A percentile compares a stretch with the other conserved stretches of the same genome.
These are phyloP conservation scores for Croton laevigatus DNA, from an alignment of 441 rosid genomes.

Conservation along the genomic window DNA sequence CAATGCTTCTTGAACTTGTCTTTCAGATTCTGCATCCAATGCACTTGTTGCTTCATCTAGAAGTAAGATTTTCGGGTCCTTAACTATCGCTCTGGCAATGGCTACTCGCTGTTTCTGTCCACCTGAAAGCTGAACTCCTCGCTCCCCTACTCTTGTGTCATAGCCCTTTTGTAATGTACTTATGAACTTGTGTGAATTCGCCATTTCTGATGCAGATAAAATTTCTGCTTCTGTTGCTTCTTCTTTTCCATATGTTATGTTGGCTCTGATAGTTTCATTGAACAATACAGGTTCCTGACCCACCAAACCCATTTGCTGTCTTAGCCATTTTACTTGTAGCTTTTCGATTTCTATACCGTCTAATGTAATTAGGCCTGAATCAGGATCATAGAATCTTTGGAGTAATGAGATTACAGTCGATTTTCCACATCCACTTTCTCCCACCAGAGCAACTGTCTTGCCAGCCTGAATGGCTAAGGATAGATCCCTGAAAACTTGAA, in stretches of 20 bases:
- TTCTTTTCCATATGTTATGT: constrained; percentile 64
- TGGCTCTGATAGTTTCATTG: constrained; percentile 59
- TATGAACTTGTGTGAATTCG: constrained; percentile 73
- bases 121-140: constrained; percentile 66
- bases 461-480: constrained; percentile 53
- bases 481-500: constrained; percentile 53
- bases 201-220: constrained; percentile 46
- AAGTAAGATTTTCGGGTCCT: constrained; percentile 50
- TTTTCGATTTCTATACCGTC: constrained; percentile 58
- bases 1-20: constrained; percentile 55
- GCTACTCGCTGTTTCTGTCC: constrained; percentile 78
- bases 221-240: constrained; percentile 57
- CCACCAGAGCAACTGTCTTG: constrained; percentile 74
- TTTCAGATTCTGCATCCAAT: constrained; percentile 58
- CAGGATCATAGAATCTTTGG: constrained; percentile 72
- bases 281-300: constrained; percentile 74
- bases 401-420: constrained; percentile 60
- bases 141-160: constrained; percentile 57
- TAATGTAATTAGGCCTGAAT: constrained; percentile 52
- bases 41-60: constrained; percentile 72
- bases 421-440: constrained; percentile 81
- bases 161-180: constrained; percentile 67
- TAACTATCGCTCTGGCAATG: constrained; percentile 59
- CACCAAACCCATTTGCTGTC: constrained; percentile 66
- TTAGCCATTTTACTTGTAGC: constrained; percentile 57